These are phyloP conservation scores for Leccinum subgranulosum DNA, from an alignment of 768 basidiomycete genomes.

Conservation along the genomic window DNA sequence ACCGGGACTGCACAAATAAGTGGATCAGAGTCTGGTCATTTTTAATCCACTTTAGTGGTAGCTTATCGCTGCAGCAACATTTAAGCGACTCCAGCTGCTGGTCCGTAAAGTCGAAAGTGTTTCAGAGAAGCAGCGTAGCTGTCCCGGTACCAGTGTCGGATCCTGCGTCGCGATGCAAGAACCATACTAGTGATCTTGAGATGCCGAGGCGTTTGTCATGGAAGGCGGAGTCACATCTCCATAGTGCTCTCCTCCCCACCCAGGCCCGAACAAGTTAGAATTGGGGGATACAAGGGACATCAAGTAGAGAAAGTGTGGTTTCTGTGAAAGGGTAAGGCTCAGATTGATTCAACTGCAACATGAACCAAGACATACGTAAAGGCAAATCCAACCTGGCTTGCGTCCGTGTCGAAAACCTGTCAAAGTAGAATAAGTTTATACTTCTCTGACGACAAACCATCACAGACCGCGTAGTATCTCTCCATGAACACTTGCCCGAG, in stretches of 20 bases:
- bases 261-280: background rate
- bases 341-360: too few species aligned
- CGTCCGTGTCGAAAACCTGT: background rate
- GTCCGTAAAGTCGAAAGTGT: background rate
- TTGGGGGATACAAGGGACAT: background rate
- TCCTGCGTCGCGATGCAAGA: background rate
- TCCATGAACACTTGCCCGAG: background rate
- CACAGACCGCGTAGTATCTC: background rate
- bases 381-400: background rate
- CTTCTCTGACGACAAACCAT: background rate
- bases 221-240: background rate
- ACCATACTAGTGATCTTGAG: background rate
- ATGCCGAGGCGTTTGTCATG: background rate
- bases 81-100: background rate
- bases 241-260: background rate
- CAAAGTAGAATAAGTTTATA: background rate
- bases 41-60: background rate
- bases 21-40: background rate
- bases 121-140: background rate
- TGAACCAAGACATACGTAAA: background rate
- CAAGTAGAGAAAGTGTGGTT: background rate
- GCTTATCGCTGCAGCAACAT: background rate
- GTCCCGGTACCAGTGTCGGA: background rate
- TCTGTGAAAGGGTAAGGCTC: background rate
- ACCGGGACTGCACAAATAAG: background rate